A percentile compares a stretch with the other conserved stretches of the same genome.
phyloP scores from a whole-genome alignment of 2,329 filamentous ascomycete species.

The Pleurostoma richardsiae region DNA sequence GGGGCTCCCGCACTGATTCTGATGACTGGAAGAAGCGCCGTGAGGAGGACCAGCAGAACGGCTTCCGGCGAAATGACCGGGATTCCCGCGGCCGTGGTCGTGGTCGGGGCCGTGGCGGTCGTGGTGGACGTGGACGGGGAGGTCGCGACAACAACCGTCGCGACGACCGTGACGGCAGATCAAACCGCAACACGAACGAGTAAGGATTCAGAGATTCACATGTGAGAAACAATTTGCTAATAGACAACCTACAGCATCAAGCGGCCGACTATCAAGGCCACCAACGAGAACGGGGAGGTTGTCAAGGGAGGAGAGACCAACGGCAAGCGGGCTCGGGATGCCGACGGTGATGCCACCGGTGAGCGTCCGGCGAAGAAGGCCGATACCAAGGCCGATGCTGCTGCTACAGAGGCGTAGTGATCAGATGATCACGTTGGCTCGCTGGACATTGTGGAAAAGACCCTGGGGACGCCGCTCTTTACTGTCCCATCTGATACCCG shows the following conservation, averaged over 20 bases:
- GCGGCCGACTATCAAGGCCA: constrained; percentile 38
- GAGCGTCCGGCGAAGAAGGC: constrained; percentile 58
- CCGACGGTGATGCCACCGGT: constrained; percentile 33
- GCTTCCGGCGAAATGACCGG: constrained; percentile 45
- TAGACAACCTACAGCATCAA: constrained; percentile 22
- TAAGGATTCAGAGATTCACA: constrained; percentile 12
- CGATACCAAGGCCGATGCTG: constrained; percentile 40
- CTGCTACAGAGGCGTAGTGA: constrained; percentile 8
- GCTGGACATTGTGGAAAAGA: not conserved
- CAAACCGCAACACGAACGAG: constrained; percentile 24
- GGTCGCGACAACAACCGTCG: constrained; percentile 33
- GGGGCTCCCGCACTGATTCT: constrained; percentile 36
- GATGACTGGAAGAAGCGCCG: constrained; percentile 62
- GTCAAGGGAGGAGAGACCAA: constrained; percentile 24
- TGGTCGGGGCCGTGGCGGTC: constrained; percentile 23
- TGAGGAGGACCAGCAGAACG: constrained; percentile 56
- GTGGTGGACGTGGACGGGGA: constrained; percentile 37
- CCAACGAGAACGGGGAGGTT: constrained; percentile 29
- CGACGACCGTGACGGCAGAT: constrained; percentile 27
- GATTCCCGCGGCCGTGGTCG: constrained; percentile 29
- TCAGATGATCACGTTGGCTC: constrained; percentile 1
- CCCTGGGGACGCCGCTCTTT: not conserved
- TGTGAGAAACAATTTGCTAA: constrained; percentile 9
- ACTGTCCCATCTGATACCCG: no score
- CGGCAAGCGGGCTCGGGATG: constrained; percentile 52